Percentiles rank a stretch among this genome's conserved stretches.
phyloP scores from a whole-genome alignment of 306 rosid genomes.

The Cajanus cajan region DNA sequence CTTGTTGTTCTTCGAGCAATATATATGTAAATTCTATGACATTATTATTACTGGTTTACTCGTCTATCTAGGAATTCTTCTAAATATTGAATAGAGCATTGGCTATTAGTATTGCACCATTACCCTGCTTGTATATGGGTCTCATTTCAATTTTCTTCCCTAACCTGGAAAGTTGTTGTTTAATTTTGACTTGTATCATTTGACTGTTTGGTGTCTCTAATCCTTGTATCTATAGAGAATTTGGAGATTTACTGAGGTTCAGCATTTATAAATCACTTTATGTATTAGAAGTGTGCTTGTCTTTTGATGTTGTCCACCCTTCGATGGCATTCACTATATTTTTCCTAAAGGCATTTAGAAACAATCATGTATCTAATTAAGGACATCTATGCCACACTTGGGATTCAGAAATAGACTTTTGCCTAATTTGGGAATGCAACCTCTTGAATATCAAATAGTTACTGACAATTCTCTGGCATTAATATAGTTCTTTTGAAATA shows the following conservation, averaged over 20 bases:
- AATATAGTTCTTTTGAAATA: not conserved
- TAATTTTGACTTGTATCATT: not conserved
- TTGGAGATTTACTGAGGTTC: not conserved
- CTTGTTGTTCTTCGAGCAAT: not conserved
- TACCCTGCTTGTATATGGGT: not conserved
- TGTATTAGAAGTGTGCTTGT: not conserved
- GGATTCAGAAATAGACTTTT: not conserved
- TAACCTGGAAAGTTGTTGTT: not conserved
- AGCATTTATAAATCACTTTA: not conserved
- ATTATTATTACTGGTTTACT: not conserved
- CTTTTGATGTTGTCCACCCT: not conserved
- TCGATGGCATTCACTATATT: not conserved
- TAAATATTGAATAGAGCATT: not conserved
- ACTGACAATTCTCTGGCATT: not conserved
- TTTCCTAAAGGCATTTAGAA: not conserved
- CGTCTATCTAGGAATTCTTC: not conserved
- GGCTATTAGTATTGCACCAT: not conserved
- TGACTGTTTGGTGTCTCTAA: not conserved
- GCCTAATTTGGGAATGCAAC: not conserved
- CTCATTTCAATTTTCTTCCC: not conserved
- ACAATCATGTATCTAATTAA: not conserved
- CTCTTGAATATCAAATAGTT: not conserved
- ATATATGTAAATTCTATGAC: not conserved
- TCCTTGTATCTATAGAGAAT: not conserved
- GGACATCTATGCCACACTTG: slow-evolving; percentile 11